A percentile compares a stretch with the other conserved stretches of the same genome.
These are phyloP conservation scores for Citrus inodora DNA, from an alignment of 345 rosid genomes.

Conservation along the genomic window DNA sequence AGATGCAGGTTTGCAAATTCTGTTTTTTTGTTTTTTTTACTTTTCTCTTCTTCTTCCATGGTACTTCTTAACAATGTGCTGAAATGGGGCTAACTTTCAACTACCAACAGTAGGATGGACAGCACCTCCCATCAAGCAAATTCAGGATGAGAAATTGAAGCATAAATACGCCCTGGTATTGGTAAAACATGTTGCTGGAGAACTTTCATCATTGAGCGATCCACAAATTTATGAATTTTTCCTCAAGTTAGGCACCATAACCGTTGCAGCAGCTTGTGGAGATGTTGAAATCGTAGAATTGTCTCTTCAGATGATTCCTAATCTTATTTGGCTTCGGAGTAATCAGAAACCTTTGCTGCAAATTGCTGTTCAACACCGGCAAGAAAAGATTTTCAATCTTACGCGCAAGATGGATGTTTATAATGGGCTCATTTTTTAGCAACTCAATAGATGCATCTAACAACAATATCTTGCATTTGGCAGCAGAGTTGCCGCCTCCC, in stretches of 20 bases:
- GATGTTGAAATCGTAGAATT: neutral
- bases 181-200: neutral
- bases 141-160: neutral
- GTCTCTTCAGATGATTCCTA: neutral
- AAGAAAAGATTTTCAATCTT: conserved; percentile 15
- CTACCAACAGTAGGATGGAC: no score
- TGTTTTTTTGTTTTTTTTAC: neutral
- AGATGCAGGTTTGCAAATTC: neutral
- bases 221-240: neutral
- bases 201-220: neutral
- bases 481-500: neutral
- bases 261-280: neutral
- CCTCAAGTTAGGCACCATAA: neutral
- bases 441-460: neutral
- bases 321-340: neutral
- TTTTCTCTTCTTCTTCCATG: no score
- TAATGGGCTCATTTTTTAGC: neutral
- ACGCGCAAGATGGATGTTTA: neutral
- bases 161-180: neutral
- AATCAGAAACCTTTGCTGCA: neutral
- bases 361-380: conserved; percentile 6
- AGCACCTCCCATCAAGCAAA: neutral
- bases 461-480: neutral
- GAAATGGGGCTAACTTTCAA: no score
- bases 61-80: no score